Base-by-base conservation (phyloP, 2,329 filamentous ascomycete species). In the Fusarium palustre region DNA sequence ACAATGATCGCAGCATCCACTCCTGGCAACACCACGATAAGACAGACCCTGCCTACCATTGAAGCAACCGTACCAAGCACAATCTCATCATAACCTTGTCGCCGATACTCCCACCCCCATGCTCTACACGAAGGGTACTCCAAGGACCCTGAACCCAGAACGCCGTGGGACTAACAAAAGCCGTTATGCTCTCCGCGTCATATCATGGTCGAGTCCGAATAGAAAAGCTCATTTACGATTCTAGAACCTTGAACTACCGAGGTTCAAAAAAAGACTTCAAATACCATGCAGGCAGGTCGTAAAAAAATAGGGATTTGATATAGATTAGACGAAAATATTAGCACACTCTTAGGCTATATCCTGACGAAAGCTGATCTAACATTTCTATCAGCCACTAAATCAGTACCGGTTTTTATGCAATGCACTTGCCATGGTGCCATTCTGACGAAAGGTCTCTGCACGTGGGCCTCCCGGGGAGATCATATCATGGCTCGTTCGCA, bases 401-500 rank as follows among this genome's bases (percentile, higher is more conserved):
- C n/a, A n/a, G n/a, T n/a, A n/a, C n/a, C n/a, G n/a, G n/a, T n/a
- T n/a, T n/a, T n/a, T n/a, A n/a, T n/a, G n/a, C n/a, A n/a, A n/a
- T n/a, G n/a, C n/a, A n/a, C n/a, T n/a, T n/a, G n/a, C n/a, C n/a
- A 28, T 38, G 42, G n/a, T 48, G n/a, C 30, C 25, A 22, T 47
- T 47, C 15, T 65, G 47, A 45, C 41, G 30, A 52, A 48, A 39
- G 4, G 7, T 7, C 10, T 39, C 31, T 60, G 47, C 54, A 65
- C 55, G 46, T 66, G 58, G 36, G 3, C 20, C 34, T 9, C 13
- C 7, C 2, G 31, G 18, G 36, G 11, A 20, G 15, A 65, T 65
- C 62, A 65, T 66, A 65, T 65, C 62, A 65, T 65, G 20, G 15
- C 16, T 28, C 28, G 18, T 39, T 45, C 62, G 60, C 59, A 25